phyloP scores from a whole-genome alignment of 108 stramenopile genomes.

The Fistulifera pelliculosa region DNA sequence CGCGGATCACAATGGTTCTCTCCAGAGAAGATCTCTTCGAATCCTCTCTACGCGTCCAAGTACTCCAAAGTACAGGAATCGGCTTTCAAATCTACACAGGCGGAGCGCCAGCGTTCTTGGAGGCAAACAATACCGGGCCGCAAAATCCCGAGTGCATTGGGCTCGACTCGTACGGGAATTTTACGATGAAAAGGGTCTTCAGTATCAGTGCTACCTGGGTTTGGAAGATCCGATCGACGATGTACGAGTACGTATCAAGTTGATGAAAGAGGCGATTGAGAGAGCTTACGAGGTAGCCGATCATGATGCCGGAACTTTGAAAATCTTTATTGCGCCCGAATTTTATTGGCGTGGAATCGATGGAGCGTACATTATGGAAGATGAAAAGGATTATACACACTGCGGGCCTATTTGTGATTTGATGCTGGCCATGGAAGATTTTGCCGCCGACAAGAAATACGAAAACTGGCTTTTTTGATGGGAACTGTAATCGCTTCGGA shows the following conservation, averaged over 20 bases:
- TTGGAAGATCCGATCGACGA: slow-evolving; percentile 37
- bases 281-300: slow-evolving; percentile 37
- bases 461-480: slow-evolving; percentile 65
- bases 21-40: slow-evolving; percentile 2
- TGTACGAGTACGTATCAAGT: slow-evolving; percentile 28
- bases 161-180: slow-evolving; percentile 36
- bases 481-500: slow-evolving; percentile 44
- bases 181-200: slow-evolving; percentile 12
- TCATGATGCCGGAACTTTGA: slow-evolving; percentile 18
- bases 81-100: slow-evolving; percentile 65
- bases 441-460: slow-evolving; percentile 45
- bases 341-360: slow-evolving; percentile 51
- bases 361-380: slow-evolving; percentile 37
- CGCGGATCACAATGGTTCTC: slow-evolving; percentile 5
- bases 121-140: not conserved
- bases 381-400: not conserved
- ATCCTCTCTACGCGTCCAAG: slow-evolving; percentile 8
- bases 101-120: slow-evolving; percentile 35
- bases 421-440: slow-evolving; percentile 20
- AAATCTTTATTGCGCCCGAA: slow-evolving; percentile 71
- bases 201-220: slow-evolving; percentile 58
- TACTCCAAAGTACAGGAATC: slow-evolving; percentile 41
- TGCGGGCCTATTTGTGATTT: not conserved
- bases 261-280: slow-evolving; percentile 62
- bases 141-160: slow-evolving; percentile 39